Base-by-base conservation (phyloP, 257 asterid species). In the Nicotiana otophora region DNA sequence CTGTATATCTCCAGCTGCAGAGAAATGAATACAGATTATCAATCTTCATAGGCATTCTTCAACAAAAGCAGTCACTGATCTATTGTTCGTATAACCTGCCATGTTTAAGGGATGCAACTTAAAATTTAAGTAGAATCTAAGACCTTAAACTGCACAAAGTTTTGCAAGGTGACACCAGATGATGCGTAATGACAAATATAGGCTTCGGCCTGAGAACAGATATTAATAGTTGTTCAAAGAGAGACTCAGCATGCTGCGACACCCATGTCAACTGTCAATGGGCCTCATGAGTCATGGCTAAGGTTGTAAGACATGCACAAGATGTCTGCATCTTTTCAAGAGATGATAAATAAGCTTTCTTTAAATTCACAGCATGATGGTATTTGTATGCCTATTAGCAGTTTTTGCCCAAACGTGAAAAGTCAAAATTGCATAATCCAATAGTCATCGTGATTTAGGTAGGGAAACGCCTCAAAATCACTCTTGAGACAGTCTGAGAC, bases 1-100 rank as follows among this genome's bases (percentile, higher is more conserved):
- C 95, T 96, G 81, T 90, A 90, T 87, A 96, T 90, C 92, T 96
- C 98, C 88, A 95, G 51, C 96, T 95, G 90, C 87, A 87, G 23
- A 26, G 57, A 7, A 10, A 89, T 60, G 1, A 67, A 31, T 31
- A 77, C 51, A 65, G 23, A 57, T 6, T 0, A 3, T 36, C 31
- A 68, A 39, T 69, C 54, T 1, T 19, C 54, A 69, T 36, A 19
- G 31, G 8, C 17, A n/a, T 68, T 36, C 77, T 34, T 36, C 54
- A 5, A 36, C 16, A 68, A 34, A 65, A 36, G 16, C 23, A 66
- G 11, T 48, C 20, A 67, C 54, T n/a, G 16, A 70, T 12, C 57
- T 30, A 17, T 28, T 1, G 82, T 68, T 60, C 70, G n/a, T 26
- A 77, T 28, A 19, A 53, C 68, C 10, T 16, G 26, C 6, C 7